phyloP scores from a whole-genome alignment of 345 rosid genomes.

The Xanthoceras sorbifolium region DNA sequence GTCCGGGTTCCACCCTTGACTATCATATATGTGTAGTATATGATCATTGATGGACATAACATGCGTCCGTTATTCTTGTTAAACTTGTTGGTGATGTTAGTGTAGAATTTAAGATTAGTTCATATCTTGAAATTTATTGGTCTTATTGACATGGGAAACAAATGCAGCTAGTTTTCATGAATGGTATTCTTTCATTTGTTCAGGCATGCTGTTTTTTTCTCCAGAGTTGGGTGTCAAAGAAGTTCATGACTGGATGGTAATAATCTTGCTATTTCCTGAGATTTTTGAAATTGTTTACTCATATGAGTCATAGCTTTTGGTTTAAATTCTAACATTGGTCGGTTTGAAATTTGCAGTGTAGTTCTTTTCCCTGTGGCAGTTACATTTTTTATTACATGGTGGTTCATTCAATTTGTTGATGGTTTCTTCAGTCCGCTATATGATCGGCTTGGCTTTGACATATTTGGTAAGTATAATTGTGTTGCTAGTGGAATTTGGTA shows the following conservation, averaged over 20 bases:
- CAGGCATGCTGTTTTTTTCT: conserved; percentile 75
- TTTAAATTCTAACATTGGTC: conserved; percentile 26
- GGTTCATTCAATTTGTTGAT: conserved; percentile 73
- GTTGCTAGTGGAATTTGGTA: neutral
- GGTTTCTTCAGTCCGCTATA: conserved; percentile 77
- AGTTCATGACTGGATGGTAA: conserved; percentile 85
- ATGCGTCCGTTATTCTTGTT: neutral
- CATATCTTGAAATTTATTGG: neutral
- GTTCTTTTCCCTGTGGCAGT: conserved; percentile 77
- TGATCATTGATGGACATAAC: neutral
- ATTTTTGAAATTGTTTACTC: neutral
- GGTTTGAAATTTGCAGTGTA: conserved; percentile 48
- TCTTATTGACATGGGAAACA: conserved; percentile 1
- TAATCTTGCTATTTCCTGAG: conserved; percentile 7
- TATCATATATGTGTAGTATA: neutral
- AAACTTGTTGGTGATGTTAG: neutral
- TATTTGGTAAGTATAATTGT: conserved; percentile 51
- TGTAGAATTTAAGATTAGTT: neutral
- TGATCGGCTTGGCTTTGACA: conserved; percentile 58
- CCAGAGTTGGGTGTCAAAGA: conserved; percentile 75
- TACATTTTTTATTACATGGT: conserved; percentile 72
- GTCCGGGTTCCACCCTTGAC: no score
- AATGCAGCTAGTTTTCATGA: neutral
- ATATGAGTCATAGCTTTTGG: neutral
- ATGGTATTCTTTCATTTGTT: conserved; percentile 20